Percentiles rank a stretch among this genome's conserved stretches.
Conservation (phyloP, 2,329 filamentous ascomycete genomes). For the Penicillium sp. region DNA sequence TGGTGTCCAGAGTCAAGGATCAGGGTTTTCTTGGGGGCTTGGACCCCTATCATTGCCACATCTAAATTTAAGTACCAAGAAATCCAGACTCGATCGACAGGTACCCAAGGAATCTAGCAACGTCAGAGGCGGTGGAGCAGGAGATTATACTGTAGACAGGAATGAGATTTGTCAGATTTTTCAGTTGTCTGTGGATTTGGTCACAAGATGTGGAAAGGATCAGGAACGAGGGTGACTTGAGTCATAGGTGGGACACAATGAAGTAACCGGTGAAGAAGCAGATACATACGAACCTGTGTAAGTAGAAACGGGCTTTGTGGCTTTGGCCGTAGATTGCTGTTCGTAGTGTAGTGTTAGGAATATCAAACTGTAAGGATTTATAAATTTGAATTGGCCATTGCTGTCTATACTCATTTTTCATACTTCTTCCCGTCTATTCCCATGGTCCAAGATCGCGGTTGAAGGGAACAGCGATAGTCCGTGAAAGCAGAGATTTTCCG, state of each 20-base stretch:
- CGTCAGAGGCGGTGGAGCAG: constrained; percentile 20
- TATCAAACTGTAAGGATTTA: too few species aligned
- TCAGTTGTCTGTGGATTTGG: too few species aligned
- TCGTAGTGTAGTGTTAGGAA: too few species aligned
- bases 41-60: neutral
- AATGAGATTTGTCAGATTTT: neutral
- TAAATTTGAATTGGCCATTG: too few species aligned
- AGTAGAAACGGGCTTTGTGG: too few species aligned
- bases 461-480: neutral
- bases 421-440: neutral
- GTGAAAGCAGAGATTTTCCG: neutral
- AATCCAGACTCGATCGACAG: constrained; percentile 23
- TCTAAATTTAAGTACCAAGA: neutral
- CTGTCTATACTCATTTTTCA: too few species aligned
- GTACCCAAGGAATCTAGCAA: constrained; percentile 13
- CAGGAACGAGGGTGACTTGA: too few species aligned
- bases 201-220: too few species aligned
- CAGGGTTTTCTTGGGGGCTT: neutral
- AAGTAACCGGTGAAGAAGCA: too few species aligned
- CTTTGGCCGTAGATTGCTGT: too few species aligned
- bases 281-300: too few species aligned
- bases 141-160: neutral
- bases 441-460: neutral
- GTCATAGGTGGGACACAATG: too few species aligned
- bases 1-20: neutral